phyloP scores from a whole-genome alignment of 208 protist species.

The Wallacemonas sp. region DNA sequence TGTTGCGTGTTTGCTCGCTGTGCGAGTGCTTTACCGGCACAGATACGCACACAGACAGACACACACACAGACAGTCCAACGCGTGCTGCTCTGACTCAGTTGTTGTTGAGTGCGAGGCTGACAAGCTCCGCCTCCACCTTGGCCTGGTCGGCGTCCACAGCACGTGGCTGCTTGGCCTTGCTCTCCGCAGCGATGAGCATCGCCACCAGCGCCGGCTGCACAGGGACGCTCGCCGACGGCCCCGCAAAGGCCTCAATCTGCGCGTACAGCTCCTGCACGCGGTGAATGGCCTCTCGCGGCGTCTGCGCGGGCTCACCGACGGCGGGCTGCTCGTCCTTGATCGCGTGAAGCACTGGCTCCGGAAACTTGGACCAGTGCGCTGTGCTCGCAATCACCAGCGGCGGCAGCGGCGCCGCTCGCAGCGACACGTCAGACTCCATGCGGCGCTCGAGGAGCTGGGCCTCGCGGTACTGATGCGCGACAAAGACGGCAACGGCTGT shows the following conservation, averaged over 20 bases:
- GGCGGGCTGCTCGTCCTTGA: slow-evolving; percentile 49
- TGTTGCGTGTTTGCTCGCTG: too few relatives aligned
- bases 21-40: too few relatives aligned
- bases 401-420: slow-evolving; percentile 26
- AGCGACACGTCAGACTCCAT: slow-evolving; percentile 25
- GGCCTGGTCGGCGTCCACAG: slow-evolving; percentile 28
- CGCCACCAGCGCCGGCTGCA: slow-evolving; percentile 48
- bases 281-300: slow-evolving; percentile 9
- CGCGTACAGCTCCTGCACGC: slow-evolving; percentile 32
- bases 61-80: too few relatives aligned
- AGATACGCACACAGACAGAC: too few relatives aligned
- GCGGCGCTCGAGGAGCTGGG: slow-evolving; percentile 27
- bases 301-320: slow-evolving; percentile 6
- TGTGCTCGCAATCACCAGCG: slow-evolving; percentile 77
- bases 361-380: slow-evolving; percentile 91
- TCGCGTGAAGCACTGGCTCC: slow-evolving; percentile 66
- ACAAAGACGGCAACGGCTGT: slow-evolving; percentile 82
- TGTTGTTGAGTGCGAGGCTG: slow-evolving; percentile 30
- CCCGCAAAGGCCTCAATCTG: slow-evolving; percentile 24
- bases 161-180: slow-evolving; percentile 19
- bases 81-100: too few relatives aligned
- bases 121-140: slow-evolving; percentile 44
- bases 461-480: slow-evolving; percentile 58
- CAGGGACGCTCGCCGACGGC: slow-evolving; percentile 20
- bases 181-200: slow-evolving; percentile 39